phyloP scores from a whole-genome alignment of 345 rosid genomes.

The Populus ilicifolia region DNA sequence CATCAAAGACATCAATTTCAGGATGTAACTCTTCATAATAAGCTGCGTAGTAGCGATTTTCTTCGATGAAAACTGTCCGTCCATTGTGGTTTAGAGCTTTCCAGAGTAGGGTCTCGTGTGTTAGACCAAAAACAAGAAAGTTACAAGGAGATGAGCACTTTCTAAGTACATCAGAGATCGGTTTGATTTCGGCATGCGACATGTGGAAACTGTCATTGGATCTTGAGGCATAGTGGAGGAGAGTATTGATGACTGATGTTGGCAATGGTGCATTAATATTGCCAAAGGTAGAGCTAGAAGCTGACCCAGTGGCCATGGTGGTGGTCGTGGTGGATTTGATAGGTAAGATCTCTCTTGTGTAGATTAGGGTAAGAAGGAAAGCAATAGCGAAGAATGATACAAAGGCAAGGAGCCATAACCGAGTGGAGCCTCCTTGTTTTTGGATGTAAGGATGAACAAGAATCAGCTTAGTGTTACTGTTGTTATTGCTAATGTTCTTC shows the following conservation, averaged over 20 bases:
- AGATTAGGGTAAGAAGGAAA: constrained; percentile 71
- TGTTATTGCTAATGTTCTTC: constrained; percentile 51
- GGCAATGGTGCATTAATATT: constrained; percentile 42
- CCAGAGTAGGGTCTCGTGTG: constrained; percentile 95
- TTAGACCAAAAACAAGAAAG: constrained; percentile 79
- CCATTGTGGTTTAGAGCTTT: constrained; percentile 85
- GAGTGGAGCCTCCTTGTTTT: constrained; percentile 78
- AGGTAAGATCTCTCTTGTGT: constrained; percentile 57
- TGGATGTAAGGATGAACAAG: constrained; percentile 90
- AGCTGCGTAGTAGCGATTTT: constrained; percentile 90
- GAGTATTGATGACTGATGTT: constrained; percentile 60
- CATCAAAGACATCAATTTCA: constrained; percentile 83
- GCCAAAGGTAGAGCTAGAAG: constrained; percentile 22
- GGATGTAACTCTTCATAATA: constrained; percentile 86
- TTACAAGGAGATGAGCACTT: constrained; percentile 86
- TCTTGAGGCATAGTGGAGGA: constrained; percentile 75
- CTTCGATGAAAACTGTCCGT: constrained; percentile 80
- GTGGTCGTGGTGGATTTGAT: constrained; percentile 11
- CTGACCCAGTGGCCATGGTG: constrained; percentile 19
- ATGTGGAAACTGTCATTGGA: constrained; percentile 81
- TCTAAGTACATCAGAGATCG: constrained; percentile 72
- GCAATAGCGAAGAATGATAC: constrained; percentile 78
- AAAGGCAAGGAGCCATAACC: constrained; percentile 81
- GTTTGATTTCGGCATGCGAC: constrained; percentile 65
- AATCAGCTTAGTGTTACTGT: constrained; percentile 70